Conservation (phyloP, 345 rosid species). For the Murraya paniculata region DNA sequence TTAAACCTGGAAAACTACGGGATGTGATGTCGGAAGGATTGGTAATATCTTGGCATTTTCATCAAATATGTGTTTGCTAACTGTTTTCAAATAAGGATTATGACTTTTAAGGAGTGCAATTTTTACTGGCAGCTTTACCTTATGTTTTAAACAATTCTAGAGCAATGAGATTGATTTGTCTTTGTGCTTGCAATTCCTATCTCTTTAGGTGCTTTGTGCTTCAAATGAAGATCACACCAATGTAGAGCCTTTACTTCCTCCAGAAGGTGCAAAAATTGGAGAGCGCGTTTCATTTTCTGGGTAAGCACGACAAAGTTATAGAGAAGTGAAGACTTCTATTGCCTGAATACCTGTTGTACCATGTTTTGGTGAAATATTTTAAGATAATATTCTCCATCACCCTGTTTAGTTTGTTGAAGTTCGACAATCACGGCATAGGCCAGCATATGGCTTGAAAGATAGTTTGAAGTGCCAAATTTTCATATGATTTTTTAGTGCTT, state of each 20-base stretch:
- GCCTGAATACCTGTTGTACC: not conserved
- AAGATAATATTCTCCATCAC: not conserved
- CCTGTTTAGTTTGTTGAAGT: not conserved
- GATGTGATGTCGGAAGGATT: slow-evolving; percentile 94
- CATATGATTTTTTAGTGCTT: not conserved
- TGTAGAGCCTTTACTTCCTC: slow-evolving; percentile 84
- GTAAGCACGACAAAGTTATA: slow-evolving; percentile 34
- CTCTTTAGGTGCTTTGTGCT: slow-evolving; percentile 82
- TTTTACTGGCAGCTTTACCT: not conserved
- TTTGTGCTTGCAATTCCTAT: slow-evolving; percentile 14
- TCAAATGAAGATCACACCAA: slow-evolving; percentile 75
- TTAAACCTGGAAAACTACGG: slow-evolving; percentile 95
- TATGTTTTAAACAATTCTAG: not conserved
- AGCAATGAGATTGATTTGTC: not conserved
- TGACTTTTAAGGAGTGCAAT: not conserved
- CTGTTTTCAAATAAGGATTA: not conserved
- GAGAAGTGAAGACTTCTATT: slow-evolving; percentile 2
- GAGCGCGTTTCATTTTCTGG: slow-evolving; percentile 72
- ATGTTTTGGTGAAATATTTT: not conserved
- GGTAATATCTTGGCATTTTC: slow-evolving; percentile 42
- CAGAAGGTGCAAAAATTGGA: slow-evolving; percentile 77
- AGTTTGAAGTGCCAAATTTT: not conserved
- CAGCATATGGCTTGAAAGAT: not conserved
- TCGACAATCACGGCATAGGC: not conserved
- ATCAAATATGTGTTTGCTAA: not conserved